Conservation (phyloP, 805 yeast genomes). For the Wickerhamiella occidentalis region DNA sequence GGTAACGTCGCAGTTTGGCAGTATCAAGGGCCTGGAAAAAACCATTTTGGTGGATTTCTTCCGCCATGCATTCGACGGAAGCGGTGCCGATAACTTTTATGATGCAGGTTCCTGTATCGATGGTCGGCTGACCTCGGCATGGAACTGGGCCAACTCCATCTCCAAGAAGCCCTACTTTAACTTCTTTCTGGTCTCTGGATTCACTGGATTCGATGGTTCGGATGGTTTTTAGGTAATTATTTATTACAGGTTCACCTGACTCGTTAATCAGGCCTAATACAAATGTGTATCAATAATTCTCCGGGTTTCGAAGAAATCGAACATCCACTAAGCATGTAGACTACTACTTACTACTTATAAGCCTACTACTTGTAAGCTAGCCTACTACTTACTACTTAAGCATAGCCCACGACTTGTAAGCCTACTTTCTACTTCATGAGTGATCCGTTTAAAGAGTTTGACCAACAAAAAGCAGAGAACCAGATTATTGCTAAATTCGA, state of each 20-base stretch:
- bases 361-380: too few relatives aligned
- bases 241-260: neutral
- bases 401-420: too few relatives aligned
- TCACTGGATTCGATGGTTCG: conserved; percentile 61
- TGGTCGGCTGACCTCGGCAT: conserved; percentile 67
- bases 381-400: too few relatives aligned
- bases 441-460: neutral
- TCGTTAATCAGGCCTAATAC: too few relatives aligned
- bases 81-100: conserved; percentile 73
- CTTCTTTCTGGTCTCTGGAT: conserved; percentile 54
- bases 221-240: conserved; percentile 39
- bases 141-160: conserved; percentile 70
- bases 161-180: conserved; percentile 53
- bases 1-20: conserved; percentile 47
- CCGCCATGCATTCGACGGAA: conserved; percentile 57
- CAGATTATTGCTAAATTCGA: conserved; percentile 22
- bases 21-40: conserved; percentile 40
- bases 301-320: too few relatives aligned
- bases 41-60: conserved; percentile 40
- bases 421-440: neutral
- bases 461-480: conserved; percentile 1
- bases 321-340: too few relatives aligned
- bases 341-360: too few relatives aligned
- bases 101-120: conserved; percentile 80
- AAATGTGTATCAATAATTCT: too few relatives aligned